A percentile compares a stretch with the other conserved stretches of the same genome.
Evolutionary conservation across 2,329 filamentous ascomycete species (phyloP).

Genomic region (Epichloe gansuensis): DNA sequence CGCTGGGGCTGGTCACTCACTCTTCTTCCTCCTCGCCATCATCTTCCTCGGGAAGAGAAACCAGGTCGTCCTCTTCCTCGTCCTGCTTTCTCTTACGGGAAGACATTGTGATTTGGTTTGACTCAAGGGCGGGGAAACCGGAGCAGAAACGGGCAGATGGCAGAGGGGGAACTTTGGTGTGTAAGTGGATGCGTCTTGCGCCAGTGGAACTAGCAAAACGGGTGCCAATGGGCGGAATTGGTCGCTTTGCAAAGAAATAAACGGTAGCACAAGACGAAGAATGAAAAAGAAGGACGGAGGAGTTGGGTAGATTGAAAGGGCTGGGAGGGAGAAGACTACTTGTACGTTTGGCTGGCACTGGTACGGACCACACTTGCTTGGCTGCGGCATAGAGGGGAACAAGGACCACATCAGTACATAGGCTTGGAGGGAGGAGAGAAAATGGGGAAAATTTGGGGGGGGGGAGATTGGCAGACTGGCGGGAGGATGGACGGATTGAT

Average conservation of each 20-base stretch:
- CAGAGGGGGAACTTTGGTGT: background rate
- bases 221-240: conserved; percentile 1
- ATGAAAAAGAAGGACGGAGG: background rate
- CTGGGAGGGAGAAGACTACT: conserved; percentile 7
- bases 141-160: background rate
- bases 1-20: conserved; percentile 25
- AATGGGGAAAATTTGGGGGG: background rate
- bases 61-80: conserved; percentile 44
- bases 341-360: conserved; percentile 7
- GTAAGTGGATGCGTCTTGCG: conserved; percentile 4
- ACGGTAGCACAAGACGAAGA: background rate
- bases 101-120: conserved; percentile 26
- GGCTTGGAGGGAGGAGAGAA: background rate
- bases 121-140: background rate
- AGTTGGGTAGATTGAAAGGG: background rate
- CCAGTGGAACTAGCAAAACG: background rate
- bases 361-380: background rate
- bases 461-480: background rate
- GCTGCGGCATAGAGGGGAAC: conserved; percentile 1
- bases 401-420: background rate
- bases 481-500: background rate
- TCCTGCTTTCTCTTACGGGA: conserved; percentile 44
- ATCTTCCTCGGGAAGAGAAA: conserved; percentile 39
- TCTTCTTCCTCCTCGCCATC: conserved; percentile 41
- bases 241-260: background rate